A percentile compares a stretch with the other conserved stretches of the same genome.
These are phyloP conservation scores for Tulasnella sp. DNA, from an alignment of 768 basidiomycete genomes.

Conservation along the genomic window DNA sequence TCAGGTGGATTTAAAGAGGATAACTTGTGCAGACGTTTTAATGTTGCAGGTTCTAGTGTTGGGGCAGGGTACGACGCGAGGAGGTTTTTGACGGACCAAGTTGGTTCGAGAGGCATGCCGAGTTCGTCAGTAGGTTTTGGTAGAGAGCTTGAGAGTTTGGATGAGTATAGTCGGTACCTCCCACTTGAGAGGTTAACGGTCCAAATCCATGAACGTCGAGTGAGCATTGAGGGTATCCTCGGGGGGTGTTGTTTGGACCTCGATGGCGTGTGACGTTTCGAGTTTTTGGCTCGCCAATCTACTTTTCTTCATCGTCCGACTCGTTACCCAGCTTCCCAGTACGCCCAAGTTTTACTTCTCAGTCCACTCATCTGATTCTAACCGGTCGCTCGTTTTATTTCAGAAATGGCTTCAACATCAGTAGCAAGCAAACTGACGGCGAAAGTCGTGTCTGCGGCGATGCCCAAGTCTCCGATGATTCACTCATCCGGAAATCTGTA, in stretches of 20 bases:
- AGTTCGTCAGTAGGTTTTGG: slow-evolving; percentile 48
- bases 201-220: slow-evolving; percentile 31
- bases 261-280: slow-evolving; percentile 41
- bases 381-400: slow-evolving; percentile 46
- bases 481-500: slow-evolving; percentile 50
- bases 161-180: slow-evolving; percentile 34
- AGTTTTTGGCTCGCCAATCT: slow-evolving; percentile 54
- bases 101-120: slow-evolving; percentile 62
- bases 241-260: slow-evolving; percentile 29
- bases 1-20: slow-evolving; percentile 68
- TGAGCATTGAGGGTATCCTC: slow-evolving; percentile 32
- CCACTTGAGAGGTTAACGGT: slow-evolving; percentile 12
- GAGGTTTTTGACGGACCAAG: slow-evolving; percentile 77
- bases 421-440: background rate
- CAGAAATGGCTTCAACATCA: background rate
- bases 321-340: background rate
- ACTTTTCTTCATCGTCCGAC: slow-evolving; percentile 35
- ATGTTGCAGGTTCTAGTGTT: slow-evolving; percentile 51
- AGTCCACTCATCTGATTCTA: background rate
- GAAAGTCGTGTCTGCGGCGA: slow-evolving; percentile 39
- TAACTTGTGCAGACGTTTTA: slow-evolving; percentile 64
- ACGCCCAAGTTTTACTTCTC: background rate
- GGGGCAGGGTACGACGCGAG: slow-evolving; percentile 75
- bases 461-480: slow-evolving; percentile 25
- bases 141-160: slow-evolving; percentile 24